Evolutionary conservation across 2,329 filamentous ascomycete genomes (phyloP), one percentile per base, ranked within the genome.

Genomic region (Emergomyces orientalis): DNA sequence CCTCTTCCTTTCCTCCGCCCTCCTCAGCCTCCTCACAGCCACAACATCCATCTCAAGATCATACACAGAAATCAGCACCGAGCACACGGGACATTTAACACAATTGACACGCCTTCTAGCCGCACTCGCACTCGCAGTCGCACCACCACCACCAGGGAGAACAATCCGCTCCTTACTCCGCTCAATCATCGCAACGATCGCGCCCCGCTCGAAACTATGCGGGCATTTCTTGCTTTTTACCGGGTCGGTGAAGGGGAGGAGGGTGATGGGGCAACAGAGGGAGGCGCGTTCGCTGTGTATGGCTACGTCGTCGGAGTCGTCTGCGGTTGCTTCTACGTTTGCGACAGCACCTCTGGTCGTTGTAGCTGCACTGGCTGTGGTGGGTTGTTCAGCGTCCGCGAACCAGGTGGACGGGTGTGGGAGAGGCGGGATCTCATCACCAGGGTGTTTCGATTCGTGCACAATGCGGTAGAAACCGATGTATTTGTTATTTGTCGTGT

Each of bases 331-430:
- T 11, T 37, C 47, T 41, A 27, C 61, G 22, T 22, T n/a, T 19
- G 8, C 34, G 5, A 11, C 19, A 19, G 22, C 62, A 64, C 60
- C 74, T 67, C 71, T 74, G 57, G 69, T 66, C 9, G 45, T 25
- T 25, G 45, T 49, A 27, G 22, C 22, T 49, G 25, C 22, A 9
- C 22, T 72, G 60, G 70, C 69, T 66, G 72, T 71, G 47, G 69
- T 65, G 68, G 43, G 62, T 41, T 64, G 34, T 19, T 64, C 68
- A 30, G 65, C 52, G 14, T 80, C 78, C 3, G 75, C 70, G 70
- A 89, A 89, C 87, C 87, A 89, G 13, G 83, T 83, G 14, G 80
- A 81, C 11, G 82, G 73, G 59, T 83, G 79, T 0, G 85, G 82
- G 19, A 86, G 70, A 0, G 80, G 78, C 3, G 81, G 80, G 1